Percentiles rank a stretch among this genome's conserved stretches.
These are phyloP conservation scores for Apiospora aurea DNA, from an alignment of 2,329 filamentous ascomycete species.

Conservation along the genomic window DNA sequence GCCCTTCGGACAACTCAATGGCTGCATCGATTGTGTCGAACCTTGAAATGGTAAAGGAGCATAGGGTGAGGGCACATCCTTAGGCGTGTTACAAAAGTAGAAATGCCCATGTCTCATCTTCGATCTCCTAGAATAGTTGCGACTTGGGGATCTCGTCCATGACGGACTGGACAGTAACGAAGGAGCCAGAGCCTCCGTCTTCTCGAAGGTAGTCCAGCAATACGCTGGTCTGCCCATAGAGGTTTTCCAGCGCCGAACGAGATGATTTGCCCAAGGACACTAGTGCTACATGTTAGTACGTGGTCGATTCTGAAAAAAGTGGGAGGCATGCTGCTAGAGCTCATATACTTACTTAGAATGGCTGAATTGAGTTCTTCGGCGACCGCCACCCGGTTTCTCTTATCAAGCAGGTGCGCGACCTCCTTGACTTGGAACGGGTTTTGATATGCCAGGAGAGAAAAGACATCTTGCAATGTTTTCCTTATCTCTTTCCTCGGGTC, in stretches of 20 bases:
- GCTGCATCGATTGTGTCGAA: neutral
- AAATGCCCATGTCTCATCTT: neutral
- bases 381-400: constrained; percentile 75
- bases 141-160: constrained; percentile 54
- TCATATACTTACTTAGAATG: constrained; percentile 75
- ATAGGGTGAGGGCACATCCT: neutral
- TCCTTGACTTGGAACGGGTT: constrained; percentile 79
- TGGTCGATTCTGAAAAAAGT: neutral
- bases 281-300: constrained; percentile 44
- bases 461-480: constrained; percentile 82
- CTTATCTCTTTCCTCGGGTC: constrained; percentile 75
- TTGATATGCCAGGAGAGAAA: constrained; percentile 84
- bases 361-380: constrained; percentile 95
- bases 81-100: neutral
- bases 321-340: neutral
- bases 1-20: neutral
- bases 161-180: constrained; percentile 70
- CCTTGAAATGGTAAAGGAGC: neutral
- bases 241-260: constrained; percentile 80
- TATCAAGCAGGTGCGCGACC: constrained; percentile 80
- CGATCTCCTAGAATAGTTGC: constrained; percentile 40
- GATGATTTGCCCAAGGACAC: constrained; percentile 91
- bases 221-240: constrained; percentile 86
- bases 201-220: constrained; percentile 83
- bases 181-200: constrained; percentile 81